Evolutionary conservation across 108 stramenopile genomes (phyloP), one percentile per base, ranked within the genome.

Genomic region (Pseudonitzschia pungens): DNA sequence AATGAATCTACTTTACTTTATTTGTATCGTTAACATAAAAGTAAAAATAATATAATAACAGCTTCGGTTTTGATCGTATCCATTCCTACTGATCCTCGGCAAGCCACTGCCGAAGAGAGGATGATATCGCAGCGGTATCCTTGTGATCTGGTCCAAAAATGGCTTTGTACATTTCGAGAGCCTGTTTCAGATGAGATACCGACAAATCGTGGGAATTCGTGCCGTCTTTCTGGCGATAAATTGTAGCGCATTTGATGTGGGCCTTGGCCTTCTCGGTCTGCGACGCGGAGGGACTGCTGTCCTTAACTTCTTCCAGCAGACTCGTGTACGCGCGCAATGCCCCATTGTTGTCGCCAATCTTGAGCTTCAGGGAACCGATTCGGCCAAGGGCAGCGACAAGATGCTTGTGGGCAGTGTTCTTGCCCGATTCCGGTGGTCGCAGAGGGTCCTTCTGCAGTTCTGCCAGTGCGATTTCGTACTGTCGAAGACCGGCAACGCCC

Each of bases 161-260:
- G 22, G 82, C 82, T 29, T 88, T 94, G 81, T 94, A 94, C 93
- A 94, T 94, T 56, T 87, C 81, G 59, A 91, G 79, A 14, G 93
- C 93, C 57, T 94, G 88, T 18, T 85, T 88, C 48, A 94, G 76
- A 73, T 94, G 91, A 1, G 84, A 48, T 44, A 92, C 88, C 26
- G 91, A 89, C 55, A 87, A 79, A 32, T 80, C 86, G 58, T 89
- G 90, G 10, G 86, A 85, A 51, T 91, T 84, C 29, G 73, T 48
- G 53, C 78, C 84, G 28, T 82, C 85, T 31, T 85, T 80, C 55
- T 88, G 85, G 1, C 93, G 86, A 69, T 87, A 91, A 56, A 94
- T 94, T 10, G 93, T 94, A 16, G 93, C 93, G 69, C 91, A 92
- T 66, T 94, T 94, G 55, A 94, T 90, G 57, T 91, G 89, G 22